These are phyloP conservation scores for Inga laurina DNA, from an alignment of 306 rosid genomes.

Conservation along the genomic window DNA sequence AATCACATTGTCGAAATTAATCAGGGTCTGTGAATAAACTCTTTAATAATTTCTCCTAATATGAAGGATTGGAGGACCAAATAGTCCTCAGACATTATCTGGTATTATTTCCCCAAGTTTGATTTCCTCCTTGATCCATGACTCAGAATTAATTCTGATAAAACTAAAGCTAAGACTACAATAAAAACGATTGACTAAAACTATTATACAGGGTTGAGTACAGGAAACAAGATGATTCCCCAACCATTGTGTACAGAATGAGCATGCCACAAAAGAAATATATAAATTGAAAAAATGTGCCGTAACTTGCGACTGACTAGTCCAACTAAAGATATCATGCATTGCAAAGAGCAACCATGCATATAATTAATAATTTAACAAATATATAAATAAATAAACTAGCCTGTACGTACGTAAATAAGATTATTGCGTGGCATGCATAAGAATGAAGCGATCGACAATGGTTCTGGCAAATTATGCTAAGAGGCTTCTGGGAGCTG, in stretches of 20 bases:
- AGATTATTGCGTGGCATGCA: not conserved
- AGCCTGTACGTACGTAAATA: not conserved
- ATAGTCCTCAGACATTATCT: too few species aligned
- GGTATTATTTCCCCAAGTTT: too few species aligned
- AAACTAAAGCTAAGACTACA: not conserved
- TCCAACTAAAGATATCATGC: constrained; percentile 24
- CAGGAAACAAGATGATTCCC: constrained; percentile 15
- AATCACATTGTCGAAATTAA: too few species aligned
- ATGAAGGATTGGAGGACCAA: too few species aligned
- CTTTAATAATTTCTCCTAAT: too few species aligned
- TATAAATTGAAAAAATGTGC: not conserved
- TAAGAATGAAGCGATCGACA: not conserved
- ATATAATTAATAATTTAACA: not conserved
- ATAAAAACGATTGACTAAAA: constrained; percentile 19
- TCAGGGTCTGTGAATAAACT: too few species aligned
- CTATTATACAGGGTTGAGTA: constrained; percentile 25
- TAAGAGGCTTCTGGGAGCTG: not conserved
- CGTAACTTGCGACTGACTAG: constrained; percentile 20
- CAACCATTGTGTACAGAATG: not conserved
- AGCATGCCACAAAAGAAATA: not conserved
- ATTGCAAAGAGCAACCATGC: constrained; percentile 12
- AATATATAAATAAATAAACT: not conserved
- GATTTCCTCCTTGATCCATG: not conserved
- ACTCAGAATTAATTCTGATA: not conserved
- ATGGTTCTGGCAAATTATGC: not conserved